phyloP scores from a whole-genome alignment of 2,329 filamentous ascomycete genomes.

The Fusarium longipes region DNA sequence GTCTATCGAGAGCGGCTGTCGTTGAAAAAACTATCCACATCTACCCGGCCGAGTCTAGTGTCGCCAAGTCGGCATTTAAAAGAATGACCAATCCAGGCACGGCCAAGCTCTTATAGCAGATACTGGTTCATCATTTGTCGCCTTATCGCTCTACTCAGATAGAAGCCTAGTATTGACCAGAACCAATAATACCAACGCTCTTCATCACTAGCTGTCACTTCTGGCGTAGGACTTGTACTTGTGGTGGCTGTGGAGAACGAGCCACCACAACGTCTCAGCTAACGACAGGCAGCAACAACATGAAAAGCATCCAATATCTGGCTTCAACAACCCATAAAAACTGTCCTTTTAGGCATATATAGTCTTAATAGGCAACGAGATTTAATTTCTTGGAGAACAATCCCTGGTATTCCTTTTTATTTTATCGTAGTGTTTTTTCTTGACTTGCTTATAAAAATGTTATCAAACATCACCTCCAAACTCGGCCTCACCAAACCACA shows the following conservation, averaged over 20 bases:
- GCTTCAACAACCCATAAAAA: neutral
- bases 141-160: neutral
- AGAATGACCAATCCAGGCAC: neutral
- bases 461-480: constrained; percentile 41
- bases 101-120: constrained; percentile 4
- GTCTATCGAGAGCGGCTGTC: neutral
- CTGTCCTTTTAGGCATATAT: neutral
- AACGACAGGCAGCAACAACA: constrained; percentile 26
- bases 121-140: neutral
- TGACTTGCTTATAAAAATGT: constrained; percentile 27
- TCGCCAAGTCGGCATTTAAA: constrained; percentile 24
- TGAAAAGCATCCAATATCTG: neutral
- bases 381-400: too few relatives aligned
- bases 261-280: neutral
- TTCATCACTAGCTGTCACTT: neutral
- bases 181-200: neutral
- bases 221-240: constrained; percentile 28
- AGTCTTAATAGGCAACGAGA: constrained; percentile 1
- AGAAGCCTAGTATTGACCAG: neutral
- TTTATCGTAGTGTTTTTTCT: neutral
- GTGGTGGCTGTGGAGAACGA: constrained; percentile 24
- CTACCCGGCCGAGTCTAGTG: neutral
- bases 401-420: neutral
- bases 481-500: constrained; percentile 29
- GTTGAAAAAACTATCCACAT: neutral